A percentile compares a stretch with the other conserved stretches of the same genome.
Evolutionary conservation across 139 green algal species (phyloP).

Genomic region (Chlorella vulgaris): DNA sequence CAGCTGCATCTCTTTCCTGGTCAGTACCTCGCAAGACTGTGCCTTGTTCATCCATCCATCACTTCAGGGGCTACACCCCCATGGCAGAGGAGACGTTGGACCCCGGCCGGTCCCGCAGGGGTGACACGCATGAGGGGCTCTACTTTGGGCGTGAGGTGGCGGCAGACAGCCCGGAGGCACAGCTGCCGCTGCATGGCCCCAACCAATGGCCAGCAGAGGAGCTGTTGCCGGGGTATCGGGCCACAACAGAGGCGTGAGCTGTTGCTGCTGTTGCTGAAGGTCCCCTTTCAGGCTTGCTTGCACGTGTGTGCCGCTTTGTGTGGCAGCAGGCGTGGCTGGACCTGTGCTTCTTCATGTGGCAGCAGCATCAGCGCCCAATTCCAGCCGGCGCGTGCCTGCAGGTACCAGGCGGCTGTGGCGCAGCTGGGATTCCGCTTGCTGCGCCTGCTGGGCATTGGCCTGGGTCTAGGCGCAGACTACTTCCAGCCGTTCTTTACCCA

Average conservation of each 20-base stretch:
- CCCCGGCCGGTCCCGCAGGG: constrained; percentile 25
- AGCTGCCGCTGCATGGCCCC: constrained; percentile 84
- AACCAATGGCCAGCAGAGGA: constrained; percentile 86
- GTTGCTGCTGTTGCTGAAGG: too few relatives aligned
- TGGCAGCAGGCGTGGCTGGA: too few relatives aligned
- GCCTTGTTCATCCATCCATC: too few relatives aligned
- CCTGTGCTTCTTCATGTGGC: too few relatives aligned
- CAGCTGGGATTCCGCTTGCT: constrained; percentile 68
- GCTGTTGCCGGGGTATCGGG: constrained; percentile 61
- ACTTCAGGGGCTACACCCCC: constrained; percentile 56
- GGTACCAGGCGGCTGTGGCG: constrained; percentile 67
- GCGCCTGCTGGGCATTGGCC: constrained; percentile 73
- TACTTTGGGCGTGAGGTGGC: constrained; percentile 81
- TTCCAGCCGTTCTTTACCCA: constrained; percentile 76
- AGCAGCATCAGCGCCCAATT: too few relatives aligned
- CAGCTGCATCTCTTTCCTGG: neutral
- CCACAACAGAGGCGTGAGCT: constrained; percentile 38
- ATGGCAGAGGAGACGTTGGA: constrained; percentile 89
- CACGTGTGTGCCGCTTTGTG: too few relatives aligned
- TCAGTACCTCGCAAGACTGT: neutral
- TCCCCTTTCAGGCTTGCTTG: too few relatives aligned
- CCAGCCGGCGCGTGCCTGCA: too few relatives aligned
- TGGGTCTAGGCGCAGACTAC: constrained; percentile 67
- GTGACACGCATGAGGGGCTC: constrained; percentile 92
- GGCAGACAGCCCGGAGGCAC: constrained; percentile 49